phyloP scores from a whole-genome alignment of 805 yeast species.

The Sugiyamaella chiloensis region DNA sequence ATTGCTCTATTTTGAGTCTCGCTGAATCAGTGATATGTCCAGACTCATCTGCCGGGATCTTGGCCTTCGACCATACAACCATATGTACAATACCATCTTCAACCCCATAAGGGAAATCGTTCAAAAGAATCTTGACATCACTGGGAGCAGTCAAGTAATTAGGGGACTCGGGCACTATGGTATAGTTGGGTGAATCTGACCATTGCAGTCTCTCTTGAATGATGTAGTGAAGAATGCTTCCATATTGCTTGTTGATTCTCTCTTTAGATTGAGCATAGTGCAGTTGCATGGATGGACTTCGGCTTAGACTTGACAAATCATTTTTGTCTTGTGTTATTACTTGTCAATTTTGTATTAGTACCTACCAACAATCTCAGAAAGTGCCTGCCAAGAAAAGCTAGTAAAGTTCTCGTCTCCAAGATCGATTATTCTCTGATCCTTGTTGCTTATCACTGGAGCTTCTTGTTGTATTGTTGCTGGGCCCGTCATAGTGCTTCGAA shows the following conservation, averaged over 20 bases:
- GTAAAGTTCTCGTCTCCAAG: conserved; percentile 26
- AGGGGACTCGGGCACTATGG: conserved; percentile 14
- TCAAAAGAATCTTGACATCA: conserved; percentile 47
- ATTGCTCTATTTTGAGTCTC: conserved; percentile 37
- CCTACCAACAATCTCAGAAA: conserved; percentile 26
- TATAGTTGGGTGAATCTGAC: conserved; percentile 7
- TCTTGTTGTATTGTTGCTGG: conserved; percentile 3
- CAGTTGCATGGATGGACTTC: conserved; percentile 21
- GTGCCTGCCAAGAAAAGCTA: conserved; percentile 26
- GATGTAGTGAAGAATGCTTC: conserved; percentile 21
- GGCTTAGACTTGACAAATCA: conserved; percentile 13
- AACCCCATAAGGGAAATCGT: conserved; percentile 57
- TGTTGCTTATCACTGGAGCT: conserved; percentile 8
- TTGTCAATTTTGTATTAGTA: not conserved
- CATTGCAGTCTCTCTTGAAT: conserved; percentile 21
- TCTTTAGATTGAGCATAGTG: conserved; percentile 17
- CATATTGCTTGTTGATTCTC: conserved; percentile 16
- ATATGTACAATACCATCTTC: conserved; percentile 47
- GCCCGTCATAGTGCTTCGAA: too few species aligned
- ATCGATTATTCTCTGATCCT: conserved; percentile 20
- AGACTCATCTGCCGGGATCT: conserved; percentile 39
- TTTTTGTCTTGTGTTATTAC: conserved; percentile 4
- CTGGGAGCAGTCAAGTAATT: conserved; percentile 16
- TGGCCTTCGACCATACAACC: conserved; percentile 54
- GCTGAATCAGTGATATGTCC: conserved; percentile 45